Base-by-base conservation (phyloP, 1,284 basidiomycete genomes). In the Rhodotorula sp. region DNA sequence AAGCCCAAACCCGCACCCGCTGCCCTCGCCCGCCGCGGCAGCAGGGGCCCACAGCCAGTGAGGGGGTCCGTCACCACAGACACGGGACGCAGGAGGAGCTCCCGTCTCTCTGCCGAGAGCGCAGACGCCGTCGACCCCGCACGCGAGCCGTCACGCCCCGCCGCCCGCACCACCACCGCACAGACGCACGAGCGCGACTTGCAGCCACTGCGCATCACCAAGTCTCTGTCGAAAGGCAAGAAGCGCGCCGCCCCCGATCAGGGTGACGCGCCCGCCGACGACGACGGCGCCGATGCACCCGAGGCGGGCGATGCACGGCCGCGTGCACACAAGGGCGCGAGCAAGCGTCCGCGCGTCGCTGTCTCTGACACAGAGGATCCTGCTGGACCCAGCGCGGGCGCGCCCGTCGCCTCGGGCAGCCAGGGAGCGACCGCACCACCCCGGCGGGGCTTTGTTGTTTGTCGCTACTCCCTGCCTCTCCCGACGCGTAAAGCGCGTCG, bases 391-490 rank as follows among this genome's bases (percentile, higher is more conserved):
- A 22, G 34, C 7, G 27, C 44, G n/a, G 13, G 41, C n/a, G 39
- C 34, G 15, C 10, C 62, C 3, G 37, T 32, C 17, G 46, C 61
- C 13, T 50, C 55, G 9, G 21, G 51, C 15, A 67, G 65, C 34
- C 58, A 66, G 44, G 22, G 53, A 17, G 34, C 27, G 21, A 34
- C 62, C 2, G n/a, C 62, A 10, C 48, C 66, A 25, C 54, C 62
- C 22, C 44, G 66, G 34, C 54, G 66, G n/a, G 62, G 58, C 25
- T 71, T 71, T 55, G 62, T 71, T 64, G 70, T 71, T 48, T 29
- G 70, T 71, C 58, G 41, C 41, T 3, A 4, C 25, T 21, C 41
- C 39, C 32, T 22, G 13, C 9, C 36, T 3, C 27, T 1, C 15
- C 27, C 37, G 39, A 17, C 44, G 61, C 65, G 55, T 37, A 50